Conservation (phyloP, 2,329 filamentous ascomycete species). For the Aspergillus nomiae region DNA sequence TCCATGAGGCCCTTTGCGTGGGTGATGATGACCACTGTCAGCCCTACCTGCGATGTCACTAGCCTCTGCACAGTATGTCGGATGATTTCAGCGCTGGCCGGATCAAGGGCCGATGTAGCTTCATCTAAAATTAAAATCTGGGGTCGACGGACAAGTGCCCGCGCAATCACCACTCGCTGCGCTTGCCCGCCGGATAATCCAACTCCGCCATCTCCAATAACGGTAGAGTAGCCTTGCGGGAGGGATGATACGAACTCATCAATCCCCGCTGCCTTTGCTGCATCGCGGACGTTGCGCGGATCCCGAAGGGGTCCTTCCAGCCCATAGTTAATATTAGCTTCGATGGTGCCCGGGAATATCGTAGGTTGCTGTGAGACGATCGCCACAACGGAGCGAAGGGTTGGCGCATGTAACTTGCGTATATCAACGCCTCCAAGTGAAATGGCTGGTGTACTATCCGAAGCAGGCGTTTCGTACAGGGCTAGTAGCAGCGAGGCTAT, state of each 20-base stretch:
- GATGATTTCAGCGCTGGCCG: conserved; percentile 65
- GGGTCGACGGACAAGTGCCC: conserved; percentile 72
- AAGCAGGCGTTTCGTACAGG: conserved; percentile 57
- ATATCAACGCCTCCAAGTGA: conserved; percentile 57
- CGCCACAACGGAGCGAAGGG: conserved; percentile 62
- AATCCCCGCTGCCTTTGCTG: conserved; percentile 61
- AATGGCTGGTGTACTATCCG: conserved; percentile 49
- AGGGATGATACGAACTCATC: conserved; percentile 76
- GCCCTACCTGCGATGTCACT: conserved; percentile 43
- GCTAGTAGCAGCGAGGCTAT: conserved; percentile 73
- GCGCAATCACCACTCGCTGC: conserved; percentile 78
- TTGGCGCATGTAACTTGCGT: conserved; percentile 58
- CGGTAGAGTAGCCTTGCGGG: conserved; percentile 69
- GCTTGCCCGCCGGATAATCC: conserved; percentile 78
- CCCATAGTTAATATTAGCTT: conserved; percentile 72
- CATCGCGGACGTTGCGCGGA: conserved; percentile 53
- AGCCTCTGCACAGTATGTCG: conserved; percentile 63
- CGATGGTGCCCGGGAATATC: conserved; percentile 53
- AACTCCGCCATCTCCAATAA: conserved; percentile 75
- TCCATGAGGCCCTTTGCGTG: conserved; percentile 86
- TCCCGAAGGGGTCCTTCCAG: conserved; percentile 58
- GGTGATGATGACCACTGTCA: conserved; percentile 79
- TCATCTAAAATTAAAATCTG: conserved; percentile 80
- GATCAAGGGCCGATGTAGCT: conserved; percentile 79
- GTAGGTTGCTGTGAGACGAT: conserved; percentile 66